Evolutionary conservation across 129 eudicot species (phyloP).

Genomic region (Centella asiatica): DNA sequence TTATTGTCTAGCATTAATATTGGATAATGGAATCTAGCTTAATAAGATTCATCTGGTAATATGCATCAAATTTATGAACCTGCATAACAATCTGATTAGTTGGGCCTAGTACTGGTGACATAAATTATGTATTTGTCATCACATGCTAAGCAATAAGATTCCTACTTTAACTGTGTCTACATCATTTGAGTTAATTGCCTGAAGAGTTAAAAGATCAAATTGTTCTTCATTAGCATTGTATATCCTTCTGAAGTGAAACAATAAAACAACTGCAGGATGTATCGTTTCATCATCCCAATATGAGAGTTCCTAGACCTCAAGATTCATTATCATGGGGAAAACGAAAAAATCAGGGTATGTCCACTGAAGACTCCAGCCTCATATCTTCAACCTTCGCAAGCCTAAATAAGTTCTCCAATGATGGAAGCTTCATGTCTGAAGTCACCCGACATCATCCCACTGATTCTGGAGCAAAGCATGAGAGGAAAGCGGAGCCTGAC

Average conservation of each 20-base stretch:
- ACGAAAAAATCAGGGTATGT: constrained; percentile 41
- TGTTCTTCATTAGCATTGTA: neutral
- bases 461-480: constrained; percentile 20
- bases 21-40: constrained; percentile 1
- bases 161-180: neutral
- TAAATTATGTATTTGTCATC: neutral
- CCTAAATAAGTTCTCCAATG: constrained; percentile 61
- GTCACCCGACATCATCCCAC: constrained; percentile 25
- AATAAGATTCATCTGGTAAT: neutral
- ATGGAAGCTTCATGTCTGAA: constrained; percentile 62
- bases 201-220: neutral
- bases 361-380: constrained; percentile 47
- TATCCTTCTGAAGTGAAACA: neutral
- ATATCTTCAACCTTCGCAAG: constrained; percentile 71
- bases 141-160: neutral
- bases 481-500: constrained; percentile 19
- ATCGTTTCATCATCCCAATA: constrained; percentile 29
- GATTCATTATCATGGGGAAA: constrained; percentile 87
- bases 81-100: constrained; percentile 1
- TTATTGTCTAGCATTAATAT: neutral
- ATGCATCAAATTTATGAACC: neutral
- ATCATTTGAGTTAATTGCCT: neutral
- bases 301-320: constrained; percentile 73
- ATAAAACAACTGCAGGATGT: constrained; percentile 29
- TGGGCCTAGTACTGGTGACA: neutral